Evolutionary conservation across 805 yeast genomes (phyloP), one percentile per base, ranked within the genome.

Genomic region (Myxozyma mucilagina): DNA sequence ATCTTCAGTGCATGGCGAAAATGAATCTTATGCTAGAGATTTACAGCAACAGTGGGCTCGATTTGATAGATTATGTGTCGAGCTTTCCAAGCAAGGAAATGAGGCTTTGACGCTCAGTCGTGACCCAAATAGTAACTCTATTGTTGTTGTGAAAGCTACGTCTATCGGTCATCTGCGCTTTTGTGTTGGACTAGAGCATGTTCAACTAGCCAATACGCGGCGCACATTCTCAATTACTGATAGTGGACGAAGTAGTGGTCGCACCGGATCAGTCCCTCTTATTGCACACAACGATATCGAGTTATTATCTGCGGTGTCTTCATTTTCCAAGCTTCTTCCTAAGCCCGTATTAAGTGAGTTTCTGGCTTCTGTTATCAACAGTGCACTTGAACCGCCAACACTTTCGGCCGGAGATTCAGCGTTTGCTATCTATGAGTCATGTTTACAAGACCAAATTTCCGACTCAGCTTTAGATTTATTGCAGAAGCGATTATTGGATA

Each of bases 21-120:
- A 73, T 47, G 71, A 74, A 39, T 72, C 75, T 1, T 76, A 76
- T 63, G 69, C 76, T 29, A 60, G 73, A 5, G 76, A 76, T 43
- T 63, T 79, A n/a, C 73, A 75, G 51, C 79, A 79, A 35, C 85
- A 85, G 67, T 86, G 96, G 88, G 76, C 81, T 38, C 84, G 86
- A 61, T 81, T 92, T 59, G 87, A 85, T 60, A 79, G 89, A 1
- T 76, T 91, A 31, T 86, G 96, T 70, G 82, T 81, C 58, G 97
- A 91, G 68, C 78, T 88, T 56, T 81, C 80, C 60, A 86, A 82
- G 60, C 79, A 80, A 50, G 78, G 84, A 18, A 79, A 80, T 60
- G 94, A 89, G 68, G 79, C 87, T 0, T 76, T 89, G 42, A 75
- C 84, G 0, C 69, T 87, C 1, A 73, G 74, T n/a, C 66, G 77